phyloP scores from a whole-genome alignment of 805 yeast genomes.

The Ascoidea asiatica region DNA sequence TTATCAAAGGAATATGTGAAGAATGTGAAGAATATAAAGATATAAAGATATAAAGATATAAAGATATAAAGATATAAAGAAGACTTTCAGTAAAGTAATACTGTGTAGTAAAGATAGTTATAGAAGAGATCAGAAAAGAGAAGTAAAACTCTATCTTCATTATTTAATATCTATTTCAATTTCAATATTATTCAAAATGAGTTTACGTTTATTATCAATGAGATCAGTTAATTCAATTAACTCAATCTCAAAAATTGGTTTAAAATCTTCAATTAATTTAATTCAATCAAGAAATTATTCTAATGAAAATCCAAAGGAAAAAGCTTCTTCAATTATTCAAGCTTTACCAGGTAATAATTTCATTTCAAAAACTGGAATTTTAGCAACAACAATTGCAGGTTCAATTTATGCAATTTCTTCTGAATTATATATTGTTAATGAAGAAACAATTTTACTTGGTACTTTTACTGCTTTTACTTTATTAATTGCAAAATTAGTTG shows the following conservation, averaged over 20 bases:
- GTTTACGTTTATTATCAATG: background rate
- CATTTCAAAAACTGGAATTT: conserved; percentile 84
- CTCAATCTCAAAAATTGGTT: too few relatives aligned
- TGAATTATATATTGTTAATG: conserved; percentile 86
- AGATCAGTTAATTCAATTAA: too few relatives aligned
- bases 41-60: too few relatives aligned
- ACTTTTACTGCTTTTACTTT: conserved; percentile 70
- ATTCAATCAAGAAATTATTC: too few relatives aligned
- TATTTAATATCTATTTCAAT: background rate
- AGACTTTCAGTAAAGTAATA: too few relatives aligned
- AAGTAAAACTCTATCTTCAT: background rate
- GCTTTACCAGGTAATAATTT: conserved; percentile 87
- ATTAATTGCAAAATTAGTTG: conserved; percentile 72
- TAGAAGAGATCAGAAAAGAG: too few relatives aligned
- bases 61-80: too few relatives aligned
- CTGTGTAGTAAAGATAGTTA: too few relatives aligned
- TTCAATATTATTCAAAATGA: too few relatives aligned
- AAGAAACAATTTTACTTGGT: conserved; percentile 75
- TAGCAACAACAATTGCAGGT: conserved; percentile 93
- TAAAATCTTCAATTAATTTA: too few relatives aligned
- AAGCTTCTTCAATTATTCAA: conserved; percentile 81
- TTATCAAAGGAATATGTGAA: too few relatives aligned
- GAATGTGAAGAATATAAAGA: too few relatives aligned
- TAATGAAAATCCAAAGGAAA: conserved; percentile 63
- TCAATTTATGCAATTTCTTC: conserved; percentile 88